Percentiles rank a stretch among this genome's conserved stretches.
These are phyloP conservation scores for Posidonia australis DNA, from an alignment of 106 monocot genomes.

Conservation along the genomic window DNA sequence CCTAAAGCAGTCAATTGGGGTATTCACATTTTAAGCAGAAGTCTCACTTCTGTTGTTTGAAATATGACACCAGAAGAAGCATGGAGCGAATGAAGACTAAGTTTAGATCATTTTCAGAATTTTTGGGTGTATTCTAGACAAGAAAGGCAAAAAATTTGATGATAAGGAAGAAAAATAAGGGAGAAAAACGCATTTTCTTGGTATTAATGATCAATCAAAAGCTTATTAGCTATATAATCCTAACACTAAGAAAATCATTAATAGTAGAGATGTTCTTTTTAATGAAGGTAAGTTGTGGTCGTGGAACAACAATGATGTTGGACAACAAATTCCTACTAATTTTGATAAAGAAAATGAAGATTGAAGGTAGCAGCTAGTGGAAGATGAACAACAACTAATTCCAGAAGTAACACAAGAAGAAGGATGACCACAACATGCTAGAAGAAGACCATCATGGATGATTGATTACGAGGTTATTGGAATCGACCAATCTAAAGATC, in stretches of 20 bases:
- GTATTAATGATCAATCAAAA: neutral
- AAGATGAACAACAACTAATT: neutral
- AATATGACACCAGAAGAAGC: neutral
- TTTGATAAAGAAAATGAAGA: neutral
- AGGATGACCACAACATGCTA: neutral
- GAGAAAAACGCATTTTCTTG: neutral
- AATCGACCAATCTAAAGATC: neutral
- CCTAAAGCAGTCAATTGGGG: neutral
- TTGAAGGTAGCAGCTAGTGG: neutral
- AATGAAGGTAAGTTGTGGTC: neutral
- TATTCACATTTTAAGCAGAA: neutral
- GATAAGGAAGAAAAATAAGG: too few relatives aligned
- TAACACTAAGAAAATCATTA: neutral
- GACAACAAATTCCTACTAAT: neutral
- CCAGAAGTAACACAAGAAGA: neutral
- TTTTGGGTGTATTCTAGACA: neutral
- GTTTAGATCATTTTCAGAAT: neutral
- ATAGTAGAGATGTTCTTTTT: neutral
- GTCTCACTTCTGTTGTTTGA: neutral
- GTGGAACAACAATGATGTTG: neutral
- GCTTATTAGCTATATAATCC: slow-evolving; percentile 1
- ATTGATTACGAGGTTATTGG: neutral
- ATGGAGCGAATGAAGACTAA: neutral
- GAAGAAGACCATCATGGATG: slow-evolving; percentile 2
- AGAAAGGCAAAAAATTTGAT: neutral